phyloP scores from a whole-genome alignment of 208 protist species.

The Acanthamoeba castellanii region DNA sequence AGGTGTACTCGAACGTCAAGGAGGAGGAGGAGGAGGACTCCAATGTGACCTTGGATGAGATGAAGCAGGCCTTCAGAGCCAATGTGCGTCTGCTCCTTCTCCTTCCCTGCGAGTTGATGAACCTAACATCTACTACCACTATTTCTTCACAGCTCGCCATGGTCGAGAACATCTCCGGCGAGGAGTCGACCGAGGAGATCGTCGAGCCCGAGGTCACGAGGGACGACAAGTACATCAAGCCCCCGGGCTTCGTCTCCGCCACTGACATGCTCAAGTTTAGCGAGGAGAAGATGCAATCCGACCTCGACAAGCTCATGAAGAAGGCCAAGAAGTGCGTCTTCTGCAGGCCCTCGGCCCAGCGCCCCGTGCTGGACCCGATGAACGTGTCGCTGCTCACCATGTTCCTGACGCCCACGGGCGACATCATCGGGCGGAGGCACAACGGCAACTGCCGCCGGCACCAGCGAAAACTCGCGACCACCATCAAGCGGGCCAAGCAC shows the following conservation, averaged over 20 bases:
- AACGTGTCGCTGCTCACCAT: conserved; percentile 78
- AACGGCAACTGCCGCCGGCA: conserved; percentile 80
- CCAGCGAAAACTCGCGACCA: conserved; percentile 79
- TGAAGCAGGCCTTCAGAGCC: not conserved
- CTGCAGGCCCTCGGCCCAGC: conserved; percentile 20
- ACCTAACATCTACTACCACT: no score
- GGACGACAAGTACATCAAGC: conserved; percentile 56
- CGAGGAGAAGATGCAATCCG: conserved; percentile 47
- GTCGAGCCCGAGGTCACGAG: conserved; percentile 38
- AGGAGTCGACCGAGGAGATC: conserved; percentile 2
- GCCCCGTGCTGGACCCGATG: conserved; percentile 53
- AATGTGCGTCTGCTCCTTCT: not conserved
- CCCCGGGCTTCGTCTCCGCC: conserved; percentile 44
- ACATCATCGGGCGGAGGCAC: conserved; percentile 76
- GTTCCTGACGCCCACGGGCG: conserved; percentile 75
- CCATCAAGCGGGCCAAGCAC: conserved; percentile 74
- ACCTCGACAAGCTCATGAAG: not conserved
- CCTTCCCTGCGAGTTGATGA: not conserved
- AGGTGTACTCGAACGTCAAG: not conserved
- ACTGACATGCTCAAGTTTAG: conserved; percentile 65
- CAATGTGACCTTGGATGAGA: not conserved
- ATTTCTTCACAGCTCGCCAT: conserved; percentile 36
- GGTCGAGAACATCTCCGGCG: not conserved
- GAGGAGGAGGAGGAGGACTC: not conserved
- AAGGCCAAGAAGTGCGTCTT: conserved; percentile 66